Evolutionary conservation across 805 yeast genomes (phyloP), one percentile per base, ranked within the genome.

Genomic region (Yarrowia sp.): DNA sequence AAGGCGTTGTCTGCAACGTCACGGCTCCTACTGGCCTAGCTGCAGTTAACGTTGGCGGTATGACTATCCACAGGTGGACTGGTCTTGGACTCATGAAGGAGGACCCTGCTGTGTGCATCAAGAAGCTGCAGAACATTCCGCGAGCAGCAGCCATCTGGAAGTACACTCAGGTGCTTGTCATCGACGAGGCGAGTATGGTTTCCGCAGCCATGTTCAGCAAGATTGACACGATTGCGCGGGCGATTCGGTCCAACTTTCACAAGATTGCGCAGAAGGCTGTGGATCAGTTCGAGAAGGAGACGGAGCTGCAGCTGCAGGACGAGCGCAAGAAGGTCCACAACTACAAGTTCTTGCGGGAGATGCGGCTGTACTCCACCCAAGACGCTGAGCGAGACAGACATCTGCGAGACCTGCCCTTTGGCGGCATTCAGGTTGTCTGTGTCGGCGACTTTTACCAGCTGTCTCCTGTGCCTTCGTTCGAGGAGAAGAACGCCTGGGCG

Each of bases 1-100:
- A 19, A 4, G 16, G n/a, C 4, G 9, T 31, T 6, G 73, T 76
- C 0, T 88, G 93, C 2, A 97, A 96, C 0, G 84, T 94, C 4
- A 89, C 97, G 0, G 98, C 98, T 0, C 89, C 97, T 0, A 94
- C 99, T 0, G 99, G 98, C 0, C 75, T 94, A 65, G 99, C 99
- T 0, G 97, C 97, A 0, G 84, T 88, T 44, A 90, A 89, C 68
- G 87, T 93, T 68, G 96, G 92, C 1, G 99, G 99, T 24, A 82
- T 80, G 29, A 93, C 99, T 0, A 76, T 93, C 21, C 96, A 91
- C 71, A 79, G 88, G 66, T 90, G 87, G 78, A 81, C 96, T 0
- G 93, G 96, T 0, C 80, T 90, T 58, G 97, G 97, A 0, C 72
- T 89, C 1, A 96, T 94, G 4, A 74, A 73, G 36, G 87, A 79